Conservation (phyloP, 2,329 filamentous ascomycete species). For the Talaromyces funiculosus region DNA sequence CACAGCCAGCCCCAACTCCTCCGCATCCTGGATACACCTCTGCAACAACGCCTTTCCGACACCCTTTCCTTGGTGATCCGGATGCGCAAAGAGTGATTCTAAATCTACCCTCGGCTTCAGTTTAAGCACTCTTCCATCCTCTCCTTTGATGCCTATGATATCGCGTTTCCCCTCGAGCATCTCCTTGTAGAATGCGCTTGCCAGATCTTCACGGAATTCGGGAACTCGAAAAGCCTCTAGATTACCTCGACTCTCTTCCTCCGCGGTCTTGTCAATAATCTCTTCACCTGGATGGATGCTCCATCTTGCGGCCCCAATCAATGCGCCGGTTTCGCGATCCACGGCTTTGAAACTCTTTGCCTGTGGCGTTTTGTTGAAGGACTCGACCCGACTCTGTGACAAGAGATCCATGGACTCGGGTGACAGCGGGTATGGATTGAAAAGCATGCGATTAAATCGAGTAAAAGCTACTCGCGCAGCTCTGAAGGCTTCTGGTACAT, state of each 20-base stretch:
- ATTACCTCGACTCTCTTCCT: not conserved
- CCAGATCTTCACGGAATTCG: not conserved
- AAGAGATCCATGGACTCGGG: not conserved
- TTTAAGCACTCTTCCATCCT: not conserved
- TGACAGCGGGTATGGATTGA: not conserved
- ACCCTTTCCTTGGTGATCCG: constrained; percentile 30
- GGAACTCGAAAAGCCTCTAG: not conserved
- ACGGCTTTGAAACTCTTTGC: not conserved
- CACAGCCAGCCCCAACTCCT: constrained; percentile 29
- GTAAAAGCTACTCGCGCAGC: not conserved
- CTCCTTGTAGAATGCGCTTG: not conserved
- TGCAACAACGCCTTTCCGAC: constrained; percentile 33
- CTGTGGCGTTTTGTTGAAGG: not conserved
- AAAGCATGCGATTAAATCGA: not conserved
- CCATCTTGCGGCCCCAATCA: not conserved
- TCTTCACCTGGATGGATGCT: not conserved
- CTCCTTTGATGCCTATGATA: not conserved
- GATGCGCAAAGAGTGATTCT: constrained; percentile 12
- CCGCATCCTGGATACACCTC: constrained; percentile 27
- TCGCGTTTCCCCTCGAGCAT: not conserved
- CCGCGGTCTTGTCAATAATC: not conserved
- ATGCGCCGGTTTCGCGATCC: not conserved
- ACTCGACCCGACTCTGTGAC: not conserved
- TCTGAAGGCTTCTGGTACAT: not conserved
- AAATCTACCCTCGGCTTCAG: not conserved